Conservation (phyloP, 2,329 filamentous ascomycete genomes). For the Ascochyta clinopodiicola region DNA sequence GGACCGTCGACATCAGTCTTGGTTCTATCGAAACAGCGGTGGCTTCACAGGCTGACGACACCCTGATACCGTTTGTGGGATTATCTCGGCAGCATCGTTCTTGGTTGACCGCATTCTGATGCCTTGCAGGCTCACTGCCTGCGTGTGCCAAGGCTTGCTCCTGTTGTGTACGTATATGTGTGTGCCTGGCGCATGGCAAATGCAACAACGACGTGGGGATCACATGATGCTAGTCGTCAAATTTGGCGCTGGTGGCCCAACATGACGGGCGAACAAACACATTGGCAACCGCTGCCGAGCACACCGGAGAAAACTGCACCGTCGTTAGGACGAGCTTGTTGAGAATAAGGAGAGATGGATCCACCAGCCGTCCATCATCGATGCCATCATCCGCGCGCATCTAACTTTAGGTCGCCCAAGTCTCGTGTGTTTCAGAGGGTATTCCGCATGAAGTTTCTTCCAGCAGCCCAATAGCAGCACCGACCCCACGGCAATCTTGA, state of each 20-base stretch:
- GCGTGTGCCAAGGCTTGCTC: constrained; percentile 11
- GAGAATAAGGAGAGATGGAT: constrained; percentile 9
- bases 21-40: constrained; percentile 22
- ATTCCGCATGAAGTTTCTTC: constrained; percentile 13
- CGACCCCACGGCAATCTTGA: constrained; percentile 17
- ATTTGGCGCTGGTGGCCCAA: constrained; percentile 16
- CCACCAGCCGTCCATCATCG: constrained; percentile 5
- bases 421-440: constrained; percentile 11
- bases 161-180: constrained; percentile 8
- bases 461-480: constrained; percentile 11
- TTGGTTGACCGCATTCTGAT: constrained; percentile 8
- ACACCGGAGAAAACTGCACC: neutral
- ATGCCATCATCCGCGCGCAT: constrained; percentile 12
- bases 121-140: constrained; percentile 4
- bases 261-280: constrained; percentile 12
- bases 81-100: constrained; percentile 9
- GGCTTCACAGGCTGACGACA: constrained; percentile 21
- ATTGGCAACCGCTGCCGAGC: constrained; percentile 21
- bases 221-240: constrained; percentile 5
- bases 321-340: constrained; percentile 15
- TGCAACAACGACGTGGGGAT: constrained; percentile 16
- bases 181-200: constrained; percentile 18
- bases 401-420: constrained; percentile 14
- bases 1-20: neutral
- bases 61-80: neutral